phyloP scores from a whole-genome alignment of 1,284 basidiomycete genomes.

The Testicularia cyperi region DNA sequence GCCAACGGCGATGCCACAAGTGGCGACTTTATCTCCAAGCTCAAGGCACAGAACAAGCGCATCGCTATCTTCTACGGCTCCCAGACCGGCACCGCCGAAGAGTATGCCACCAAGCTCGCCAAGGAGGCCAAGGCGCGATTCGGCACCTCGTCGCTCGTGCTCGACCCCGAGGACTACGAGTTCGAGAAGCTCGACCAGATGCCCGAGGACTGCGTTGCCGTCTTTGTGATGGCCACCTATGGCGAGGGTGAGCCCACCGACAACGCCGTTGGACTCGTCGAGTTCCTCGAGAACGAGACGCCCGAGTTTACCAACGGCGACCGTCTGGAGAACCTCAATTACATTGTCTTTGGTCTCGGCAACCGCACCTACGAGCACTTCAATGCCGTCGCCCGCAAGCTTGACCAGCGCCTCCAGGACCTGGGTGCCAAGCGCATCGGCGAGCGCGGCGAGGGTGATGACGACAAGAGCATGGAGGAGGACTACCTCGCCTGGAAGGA shows the following conservation, averaged over 20 bases:
- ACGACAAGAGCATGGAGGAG: conserved; percentile 99
- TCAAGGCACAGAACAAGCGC: conserved; percentile 54
- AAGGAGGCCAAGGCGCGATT: conserved; percentile 59
- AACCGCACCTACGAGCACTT: conserved; percentile 82
- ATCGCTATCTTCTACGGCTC: conserved; percentile 59
- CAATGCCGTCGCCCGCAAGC: conserved; percentile 80
- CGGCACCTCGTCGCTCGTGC: conserved; percentile 56
- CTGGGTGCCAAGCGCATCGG: conserved; percentile 87
- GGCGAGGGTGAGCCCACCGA: conserved; percentile 99
- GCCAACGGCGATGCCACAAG: conserved; percentile 11
- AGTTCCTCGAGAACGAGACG: conserved; percentile 80
- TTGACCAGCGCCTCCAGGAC: conserved; percentile 73
- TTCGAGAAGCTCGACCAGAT: conserved; percentile 91
- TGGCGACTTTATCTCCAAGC: conserved; percentile 48
- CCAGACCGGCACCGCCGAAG: conserved; percentile 59
- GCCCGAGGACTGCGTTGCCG: conserved; percentile 78
- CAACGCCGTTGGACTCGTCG: conserved; percentile 92
- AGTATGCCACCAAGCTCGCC: conserved; percentile 58
- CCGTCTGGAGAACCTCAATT: conserved; percentile 82
- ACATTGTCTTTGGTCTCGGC: conserved; percentile 90
- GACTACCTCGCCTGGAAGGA: conserved; percentile 99
- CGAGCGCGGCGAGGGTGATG: conserved; percentile 91
- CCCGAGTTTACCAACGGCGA: conserved; percentile 83
- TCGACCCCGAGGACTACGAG: conserved; percentile 69
- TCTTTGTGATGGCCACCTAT: conserved; percentile 97